A percentile compares a stretch with the other conserved stretches of the same genome.
Conservation (phyloP, 2,329 filamentous ascomycete species). For the Cercospora sp. region DNA sequence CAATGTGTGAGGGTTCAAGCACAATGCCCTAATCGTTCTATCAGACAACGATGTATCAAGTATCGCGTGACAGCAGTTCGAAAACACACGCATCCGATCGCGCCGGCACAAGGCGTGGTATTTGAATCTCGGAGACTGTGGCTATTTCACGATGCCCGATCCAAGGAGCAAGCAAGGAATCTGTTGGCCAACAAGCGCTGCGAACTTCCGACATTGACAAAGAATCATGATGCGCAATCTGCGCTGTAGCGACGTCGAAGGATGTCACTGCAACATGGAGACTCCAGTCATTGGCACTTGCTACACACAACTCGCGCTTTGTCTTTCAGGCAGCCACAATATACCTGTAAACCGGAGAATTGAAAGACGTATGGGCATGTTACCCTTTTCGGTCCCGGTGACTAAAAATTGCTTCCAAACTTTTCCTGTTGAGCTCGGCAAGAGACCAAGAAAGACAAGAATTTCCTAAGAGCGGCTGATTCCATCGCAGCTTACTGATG, state of each 20-base stretch:
- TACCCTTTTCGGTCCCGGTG: too few species aligned
- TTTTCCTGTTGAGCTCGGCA: not conserved
- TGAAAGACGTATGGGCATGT: not conserved
- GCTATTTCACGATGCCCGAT: not conserved
- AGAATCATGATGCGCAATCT: not conserved
- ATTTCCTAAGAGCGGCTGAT: not conserved
- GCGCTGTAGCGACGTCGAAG: not conserved
- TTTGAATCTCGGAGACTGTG: not conserved
- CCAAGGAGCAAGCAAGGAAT: not conserved
- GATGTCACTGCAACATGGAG: not conserved
- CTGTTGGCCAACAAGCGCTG: not conserved
- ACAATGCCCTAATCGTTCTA: not conserved
- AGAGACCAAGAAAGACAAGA: not conserved
- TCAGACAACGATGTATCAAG: not conserved
- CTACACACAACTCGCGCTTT: not conserved
- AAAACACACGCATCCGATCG: not conserved
- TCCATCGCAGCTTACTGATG: not conserved
- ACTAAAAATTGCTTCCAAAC: not conserved
- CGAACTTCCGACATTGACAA: not conserved
- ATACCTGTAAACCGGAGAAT: not conserved
- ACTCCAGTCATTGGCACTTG: not conserved
- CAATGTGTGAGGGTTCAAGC: too few species aligned
- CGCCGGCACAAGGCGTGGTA: not conserved
- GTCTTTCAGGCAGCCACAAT: not conserved
- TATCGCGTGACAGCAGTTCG: not conserved